phyloP scores from a whole-genome alignment of 352 stramenopile genomes.

The Globisporangium alternatum region DNA sequence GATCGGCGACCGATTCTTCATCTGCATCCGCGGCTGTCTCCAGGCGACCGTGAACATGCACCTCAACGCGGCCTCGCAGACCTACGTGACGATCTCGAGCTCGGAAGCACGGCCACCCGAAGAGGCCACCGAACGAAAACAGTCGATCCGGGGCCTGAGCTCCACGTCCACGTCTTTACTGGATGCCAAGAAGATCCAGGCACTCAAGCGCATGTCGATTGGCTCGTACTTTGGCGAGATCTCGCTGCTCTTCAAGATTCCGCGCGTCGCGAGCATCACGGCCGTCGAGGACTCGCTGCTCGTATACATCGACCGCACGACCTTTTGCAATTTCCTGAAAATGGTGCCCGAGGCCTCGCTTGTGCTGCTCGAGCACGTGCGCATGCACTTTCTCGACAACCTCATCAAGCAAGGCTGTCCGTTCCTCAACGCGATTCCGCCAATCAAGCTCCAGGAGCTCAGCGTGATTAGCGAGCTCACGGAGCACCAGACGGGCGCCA shows the following conservation, averaged over 20 bases:
- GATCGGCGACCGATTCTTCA: conserved; percentile 64
- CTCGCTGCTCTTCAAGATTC: conserved; percentile 66
- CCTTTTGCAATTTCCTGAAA: conserved; percentile 75
- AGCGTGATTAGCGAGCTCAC: conserved; percentile 51
- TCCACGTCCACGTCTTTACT: conserved; percentile 9
- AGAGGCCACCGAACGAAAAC: neutral
- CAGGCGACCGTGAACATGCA: conserved; percentile 43
- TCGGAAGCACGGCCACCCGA: neutral
- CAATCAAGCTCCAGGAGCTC: conserved; percentile 53
- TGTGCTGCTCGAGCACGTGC: conserved; percentile 59
- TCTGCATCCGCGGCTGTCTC: conserved; percentile 58
- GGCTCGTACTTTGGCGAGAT: conserved; percentile 77
- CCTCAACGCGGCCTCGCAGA: conserved; percentile 24
- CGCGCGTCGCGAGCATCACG: conserved; percentile 61
- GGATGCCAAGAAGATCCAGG: conserved; percentile 36
- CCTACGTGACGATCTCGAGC: conserved; percentile 23
- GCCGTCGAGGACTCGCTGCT: conserved; percentile 60
- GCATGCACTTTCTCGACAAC: conserved; percentile 56
- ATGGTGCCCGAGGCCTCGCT: conserved; percentile 50
- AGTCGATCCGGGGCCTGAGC: neutral
- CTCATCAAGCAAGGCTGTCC: conserved; percentile 55
- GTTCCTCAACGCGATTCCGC: conserved; percentile 54
- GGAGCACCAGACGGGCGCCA: conserved; percentile 27
- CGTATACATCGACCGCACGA: conserved; percentile 62
- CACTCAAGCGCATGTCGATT: conserved; percentile 46